Evolutionary conservation across 1,284 basidiomycete species (phyloP).

Genomic region (Lentinula novae-zelandiae): DNA sequence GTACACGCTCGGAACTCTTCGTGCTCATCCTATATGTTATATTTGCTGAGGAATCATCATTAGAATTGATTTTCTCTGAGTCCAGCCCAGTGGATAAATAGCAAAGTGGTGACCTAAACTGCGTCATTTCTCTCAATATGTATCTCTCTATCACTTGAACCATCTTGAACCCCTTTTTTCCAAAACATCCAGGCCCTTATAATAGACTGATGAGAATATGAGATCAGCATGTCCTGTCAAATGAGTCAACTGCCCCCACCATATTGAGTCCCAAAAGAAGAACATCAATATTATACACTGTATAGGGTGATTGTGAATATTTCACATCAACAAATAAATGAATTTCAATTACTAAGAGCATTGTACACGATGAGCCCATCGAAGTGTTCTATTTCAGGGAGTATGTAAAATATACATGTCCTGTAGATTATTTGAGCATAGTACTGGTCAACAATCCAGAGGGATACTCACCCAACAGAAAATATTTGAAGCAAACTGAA

Average conservation of each 20-base stretch:
- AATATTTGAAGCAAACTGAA: background rate
- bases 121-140: too few species aligned
- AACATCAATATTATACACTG: background rate
- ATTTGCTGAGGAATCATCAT: too few species aligned
- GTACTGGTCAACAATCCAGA: background rate
- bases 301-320: too few species aligned
- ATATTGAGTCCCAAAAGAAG: constrained; percentile 1
- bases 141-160: too few species aligned
- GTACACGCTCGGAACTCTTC: too few species aligned
- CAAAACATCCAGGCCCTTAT: constrained; percentile 2
- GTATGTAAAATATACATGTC: background rate
- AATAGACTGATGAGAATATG: background rate
- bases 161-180: background rate
- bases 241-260: background rate
- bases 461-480: background rate
- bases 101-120: too few species aligned
- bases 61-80: too few species aligned
- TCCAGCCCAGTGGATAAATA: too few species aligned
- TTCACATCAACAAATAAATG: too few species aligned
- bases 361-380: background rate
- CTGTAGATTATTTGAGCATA: background rate
- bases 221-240: background rate
- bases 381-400: background rate
- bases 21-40: too few species aligned
- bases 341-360: background rate